These are phyloP conservation scores for Rosa persica DNA, from an alignment of 306 rosid species.

Conservation along the genomic window DNA sequence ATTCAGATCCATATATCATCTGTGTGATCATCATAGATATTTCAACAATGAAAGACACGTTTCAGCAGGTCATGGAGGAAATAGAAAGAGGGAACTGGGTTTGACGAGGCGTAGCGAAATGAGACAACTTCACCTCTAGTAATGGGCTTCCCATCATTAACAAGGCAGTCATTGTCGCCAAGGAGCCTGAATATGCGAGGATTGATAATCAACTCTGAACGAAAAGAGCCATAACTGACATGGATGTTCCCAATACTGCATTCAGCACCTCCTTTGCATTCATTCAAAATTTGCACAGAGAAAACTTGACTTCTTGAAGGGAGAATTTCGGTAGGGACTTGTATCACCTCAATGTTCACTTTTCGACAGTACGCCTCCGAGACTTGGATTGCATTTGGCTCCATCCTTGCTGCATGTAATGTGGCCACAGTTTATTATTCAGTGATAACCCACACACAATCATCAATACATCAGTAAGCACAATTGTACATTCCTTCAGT, in stretches of 20 bases:
- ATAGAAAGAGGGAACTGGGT: background rate
- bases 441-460: too few species aligned
- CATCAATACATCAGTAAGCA: too few species aligned
- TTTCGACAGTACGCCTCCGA: background rate
- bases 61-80: background rate
- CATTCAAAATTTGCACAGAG: background rate
- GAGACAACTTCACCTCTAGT: background rate
- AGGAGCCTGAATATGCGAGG: background rate
- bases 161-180: background rate
- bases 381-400: background rate
- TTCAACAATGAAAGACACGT: background rate
- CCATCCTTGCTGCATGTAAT: background rate
- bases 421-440: too few species aligned
- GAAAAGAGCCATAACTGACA: conserved; percentile 1
- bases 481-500: too few species aligned
- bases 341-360: background rate
- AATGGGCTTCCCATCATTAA: conserved; percentile 6
- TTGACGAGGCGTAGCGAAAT: background rate
- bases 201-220: background rate
- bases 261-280: background rate
- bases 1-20: too few species aligned
- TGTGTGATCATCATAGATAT: background rate
- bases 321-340: background rate
- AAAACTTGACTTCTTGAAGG: background rate
- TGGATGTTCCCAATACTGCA: background rate